Percentiles rank a stretch among this genome's conserved stretches.
Evolutionary conservation across 345 rosid species (phyloP).

Genomic region (Rhodamnia argentea): DNA sequence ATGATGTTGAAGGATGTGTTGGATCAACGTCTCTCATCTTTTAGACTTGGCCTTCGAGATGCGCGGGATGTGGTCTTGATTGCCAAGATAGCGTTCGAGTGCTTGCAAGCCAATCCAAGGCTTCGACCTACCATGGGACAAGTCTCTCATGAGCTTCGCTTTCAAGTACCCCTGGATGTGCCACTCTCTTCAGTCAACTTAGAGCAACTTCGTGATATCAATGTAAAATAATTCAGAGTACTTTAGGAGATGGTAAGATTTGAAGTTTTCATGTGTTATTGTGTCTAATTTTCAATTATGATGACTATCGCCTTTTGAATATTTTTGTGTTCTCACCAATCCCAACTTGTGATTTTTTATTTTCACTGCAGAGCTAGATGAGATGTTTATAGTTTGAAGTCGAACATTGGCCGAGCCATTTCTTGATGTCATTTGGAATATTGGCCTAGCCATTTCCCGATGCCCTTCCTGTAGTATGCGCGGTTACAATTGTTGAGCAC

Average conservation of each 20-base stretch:
- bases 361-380: neutral
- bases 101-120: neutral
- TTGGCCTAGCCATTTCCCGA: neutral
- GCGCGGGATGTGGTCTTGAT: neutral
- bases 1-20: neutral
- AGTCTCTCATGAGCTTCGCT: neutral
- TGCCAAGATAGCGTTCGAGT: neutral
- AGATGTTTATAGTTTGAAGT: neutral
- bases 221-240: neutral
- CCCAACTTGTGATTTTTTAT: neutral
- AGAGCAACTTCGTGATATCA: neutral
- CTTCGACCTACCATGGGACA: neutral
- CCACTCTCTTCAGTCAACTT: neutral
- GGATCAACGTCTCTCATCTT: neutral
- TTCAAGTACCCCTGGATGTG: neutral
- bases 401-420: neutral
- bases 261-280: neutral
- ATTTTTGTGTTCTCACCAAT: neutral
- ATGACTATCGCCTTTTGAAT: neutral
- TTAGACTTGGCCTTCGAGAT: neutral
- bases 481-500: neutral
- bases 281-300: neutral
- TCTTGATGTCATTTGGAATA: no score
- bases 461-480: rapidly evolving
- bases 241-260: neutral